Evolutionary conservation across 805 yeast genomes (phyloP).

Genomic region (Kodamaea leandrae): DNA sequence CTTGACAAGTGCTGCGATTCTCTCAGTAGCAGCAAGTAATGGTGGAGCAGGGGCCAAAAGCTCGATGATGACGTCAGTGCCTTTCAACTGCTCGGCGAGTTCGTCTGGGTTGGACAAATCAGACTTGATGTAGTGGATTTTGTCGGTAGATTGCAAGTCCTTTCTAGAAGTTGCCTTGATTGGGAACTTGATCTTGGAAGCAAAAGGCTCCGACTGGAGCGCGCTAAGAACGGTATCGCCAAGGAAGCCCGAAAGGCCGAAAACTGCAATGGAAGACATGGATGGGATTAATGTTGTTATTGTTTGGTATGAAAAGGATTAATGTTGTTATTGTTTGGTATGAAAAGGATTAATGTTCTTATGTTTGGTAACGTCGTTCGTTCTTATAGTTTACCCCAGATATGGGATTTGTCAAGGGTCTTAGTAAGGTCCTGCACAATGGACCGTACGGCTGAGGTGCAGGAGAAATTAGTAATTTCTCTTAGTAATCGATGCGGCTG

Average conservation of each 20-base stretch:
- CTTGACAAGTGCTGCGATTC: conserved; percentile 36
- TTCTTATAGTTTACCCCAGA: no score
- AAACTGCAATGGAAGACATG: conserved; percentile 43
- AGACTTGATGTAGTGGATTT: conserved; percentile 39
- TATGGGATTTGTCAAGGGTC: no score
- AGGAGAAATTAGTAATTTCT: no score
- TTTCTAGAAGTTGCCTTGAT: conserved; percentile 50
- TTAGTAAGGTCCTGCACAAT: no score
- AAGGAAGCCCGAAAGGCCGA: conserved; percentile 52
- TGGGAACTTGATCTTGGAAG: conserved; percentile 45
- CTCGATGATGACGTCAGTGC: conserved; percentile 52
- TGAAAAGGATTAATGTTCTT: no score
- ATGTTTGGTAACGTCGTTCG: no score
- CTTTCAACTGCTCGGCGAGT: conserved; percentile 39
- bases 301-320: no score
- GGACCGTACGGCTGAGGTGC: no score
- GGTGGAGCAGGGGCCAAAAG: conserved; percentile 33
- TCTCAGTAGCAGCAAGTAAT: conserved; percentile 33
- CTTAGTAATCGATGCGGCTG: no score
- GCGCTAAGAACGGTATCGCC: conserved; percentile 50
- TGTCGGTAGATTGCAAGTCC: conserved; percentile 28
- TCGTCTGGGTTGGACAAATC: conserved; percentile 23
- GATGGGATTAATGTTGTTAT: neutral
- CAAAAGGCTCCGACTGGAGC: conserved; percentile 41
- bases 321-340: no score